phyloP scores from a whole-genome alignment of 805 yeast species.

The Candida insectorum region DNA sequence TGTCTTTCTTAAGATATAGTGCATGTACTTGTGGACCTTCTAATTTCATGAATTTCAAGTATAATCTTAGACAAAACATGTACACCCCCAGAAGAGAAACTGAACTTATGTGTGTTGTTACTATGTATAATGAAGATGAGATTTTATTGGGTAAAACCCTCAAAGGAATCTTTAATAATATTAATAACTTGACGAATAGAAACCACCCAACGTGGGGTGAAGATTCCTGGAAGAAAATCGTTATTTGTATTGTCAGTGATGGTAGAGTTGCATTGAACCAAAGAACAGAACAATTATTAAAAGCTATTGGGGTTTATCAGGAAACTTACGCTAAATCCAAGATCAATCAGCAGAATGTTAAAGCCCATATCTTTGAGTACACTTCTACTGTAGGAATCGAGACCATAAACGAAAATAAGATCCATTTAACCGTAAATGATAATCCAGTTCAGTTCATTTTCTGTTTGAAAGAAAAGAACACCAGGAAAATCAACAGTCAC shows the following conservation, averaged over 20 bases:
- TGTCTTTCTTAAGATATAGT: slow-evolving; percentile 85
- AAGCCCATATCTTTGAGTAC: slow-evolving; percentile 88
- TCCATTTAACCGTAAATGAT: slow-evolving; percentile 64
- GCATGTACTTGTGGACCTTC: slow-evolving; percentile 93
- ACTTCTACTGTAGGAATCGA: slow-evolving; percentile 88
- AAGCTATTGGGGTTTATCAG: slow-evolving; percentile 88
- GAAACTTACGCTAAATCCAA: slow-evolving; percentile 93
- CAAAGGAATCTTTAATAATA: slow-evolving; percentile 87
- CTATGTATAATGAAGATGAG: slow-evolving; percentile 90
- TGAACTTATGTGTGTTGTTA: slow-evolving; percentile 80
- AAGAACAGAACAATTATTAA: slow-evolving; percentile 72
- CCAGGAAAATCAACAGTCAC: slow-evolving; percentile 90
- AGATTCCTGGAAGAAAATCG: slow-evolving; percentile 92
- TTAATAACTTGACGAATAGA: slow-evolving; percentile 65
- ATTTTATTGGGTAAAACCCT: slow-evolving; percentile 77
- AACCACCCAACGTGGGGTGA: slow-evolving; percentile 84
- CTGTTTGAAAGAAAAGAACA: slow-evolving; percentile 86
- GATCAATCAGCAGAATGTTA: slow-evolving; percentile 77
- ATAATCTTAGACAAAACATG: slow-evolving; percentile 79
- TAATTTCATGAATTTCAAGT: slow-evolving; percentile 56
- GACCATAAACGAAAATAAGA: slow-evolving; percentile 52
- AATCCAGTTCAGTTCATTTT: slow-evolving; percentile 85
- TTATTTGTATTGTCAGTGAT: slow-evolving; percentile 85
- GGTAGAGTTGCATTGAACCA: slow-evolving; percentile 85
- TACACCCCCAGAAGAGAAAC: slow-evolving; percentile 78